Conservation (phyloP, 352 stramenopile genomes). For the Pythium biforme region DNA sequence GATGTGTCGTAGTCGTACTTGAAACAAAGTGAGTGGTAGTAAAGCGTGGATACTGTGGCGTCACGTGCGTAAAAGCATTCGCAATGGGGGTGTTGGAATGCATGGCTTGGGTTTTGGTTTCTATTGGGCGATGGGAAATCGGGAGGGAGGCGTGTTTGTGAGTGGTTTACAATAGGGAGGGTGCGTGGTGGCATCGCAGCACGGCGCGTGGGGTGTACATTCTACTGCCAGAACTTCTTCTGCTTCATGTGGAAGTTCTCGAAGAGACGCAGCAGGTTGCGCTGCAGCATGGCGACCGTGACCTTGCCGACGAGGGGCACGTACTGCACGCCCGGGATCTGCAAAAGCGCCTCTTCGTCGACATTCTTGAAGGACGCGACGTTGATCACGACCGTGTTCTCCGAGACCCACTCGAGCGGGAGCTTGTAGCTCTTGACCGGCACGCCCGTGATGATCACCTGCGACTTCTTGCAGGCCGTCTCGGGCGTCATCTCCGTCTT, state of each 20-base stretch:
- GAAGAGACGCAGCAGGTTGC: constrained; percentile 95
- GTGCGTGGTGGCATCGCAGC: too few species aligned
- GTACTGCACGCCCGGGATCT: constrained; percentile 92
- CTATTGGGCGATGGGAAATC: not conserved
- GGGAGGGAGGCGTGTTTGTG: constrained; percentile 6
- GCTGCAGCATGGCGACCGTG: constrained; percentile 95
- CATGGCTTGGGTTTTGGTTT: not conserved
- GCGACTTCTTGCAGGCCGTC: constrained; percentile 85
- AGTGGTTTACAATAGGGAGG: constrained; percentile 10
- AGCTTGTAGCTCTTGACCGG: constrained; percentile 93
- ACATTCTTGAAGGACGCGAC: constrained; percentile 96
- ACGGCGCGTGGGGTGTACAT: too few species aligned
- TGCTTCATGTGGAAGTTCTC: constrained; percentile 94
- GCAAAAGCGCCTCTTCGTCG: constrained; percentile 88
- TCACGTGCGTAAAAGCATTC: too few species aligned
- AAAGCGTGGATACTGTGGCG: too few species aligned
- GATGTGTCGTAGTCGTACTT: not conserved
- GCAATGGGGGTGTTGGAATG: too few species aligned
- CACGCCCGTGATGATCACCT: constrained; percentile 95
- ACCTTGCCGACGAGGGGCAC: constrained; percentile 96
- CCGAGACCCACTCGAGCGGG: constrained; percentile 88
- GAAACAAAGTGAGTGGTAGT: too few species aligned
- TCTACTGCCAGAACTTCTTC: constrained; percentile 83
- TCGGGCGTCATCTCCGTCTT: constrained; percentile 83
- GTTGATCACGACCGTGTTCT: constrained; percentile 94